Base-by-base conservation (phyloP, 441 rosid species). In the Isatis lusitanica region DNA sequence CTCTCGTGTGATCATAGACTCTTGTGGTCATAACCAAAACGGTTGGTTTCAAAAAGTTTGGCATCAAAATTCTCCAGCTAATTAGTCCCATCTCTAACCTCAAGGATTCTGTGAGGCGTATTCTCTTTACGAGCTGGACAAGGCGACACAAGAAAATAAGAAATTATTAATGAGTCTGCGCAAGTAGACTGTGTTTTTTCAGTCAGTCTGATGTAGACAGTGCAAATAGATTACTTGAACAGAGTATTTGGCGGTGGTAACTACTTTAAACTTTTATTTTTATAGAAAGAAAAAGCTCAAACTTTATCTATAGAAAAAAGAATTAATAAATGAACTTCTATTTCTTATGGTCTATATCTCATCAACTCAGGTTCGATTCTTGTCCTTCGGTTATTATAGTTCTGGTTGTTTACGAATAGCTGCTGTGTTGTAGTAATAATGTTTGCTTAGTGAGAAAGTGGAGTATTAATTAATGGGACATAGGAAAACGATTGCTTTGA, bases 61-160 rank as follows among this genome's bases (percentile, higher is more conserved):
- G 5, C 13, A 9, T 10, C 9, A 3, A 38, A 38, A 10, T 10
- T 38, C 5, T 10, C 42, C 42, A 38, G 3, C 42, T 9, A 10
- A 9, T 3, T 38, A 38, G 3, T 38, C 42, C 13, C 13, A 38
- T 4, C 13, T 38, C 17, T 13, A 13, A 43, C 21, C n/a, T 53
- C 81, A 0, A 82, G 87, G 16, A 78, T 38, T 83, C 73, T 88
- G 88, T 1, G 94, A 83, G 65, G 87, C 87, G 1, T 87, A 88
- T 81, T 85, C 89, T n/a, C 55, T 90, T 28, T 90, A 91, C 18
- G 95, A 88, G 79, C 46, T 88, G 78, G 90, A 87, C 63, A 78
- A 83, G 77, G 90, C 92, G 30, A 86, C 89, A 8, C 93, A 9
- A 9, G 9, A 35, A 7, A 35, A 35, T 7, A 87, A 77, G 91